phyloP scores from a whole-genome alignment of 2,329 filamentous ascomycete genomes.

The Nigrospora sphaerica region DNA sequence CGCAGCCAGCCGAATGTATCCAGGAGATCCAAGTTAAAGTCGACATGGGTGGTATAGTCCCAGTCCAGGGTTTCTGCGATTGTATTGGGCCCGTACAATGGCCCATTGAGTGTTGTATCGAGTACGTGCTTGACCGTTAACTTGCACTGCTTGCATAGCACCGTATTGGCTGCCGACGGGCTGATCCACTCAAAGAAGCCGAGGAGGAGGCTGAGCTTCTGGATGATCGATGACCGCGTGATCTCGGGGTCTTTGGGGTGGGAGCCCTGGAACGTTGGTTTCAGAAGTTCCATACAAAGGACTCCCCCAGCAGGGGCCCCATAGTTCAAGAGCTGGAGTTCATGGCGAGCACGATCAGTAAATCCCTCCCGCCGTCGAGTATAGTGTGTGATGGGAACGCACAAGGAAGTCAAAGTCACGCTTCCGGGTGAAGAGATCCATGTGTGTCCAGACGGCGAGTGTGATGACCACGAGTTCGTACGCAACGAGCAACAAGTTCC shows the following conservation, averaged over 20 bases:
- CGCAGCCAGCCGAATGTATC: conserved; percentile 42
- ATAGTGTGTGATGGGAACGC: conserved; percentile 7
- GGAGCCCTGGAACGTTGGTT: conserved; percentile 27
- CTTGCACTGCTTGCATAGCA: conserved; percentile 37
- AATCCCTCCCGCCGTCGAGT: no score
- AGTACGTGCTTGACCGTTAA: conserved; percentile 42
- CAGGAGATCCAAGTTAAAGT: conserved; percentile 40
- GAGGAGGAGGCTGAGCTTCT: conserved; percentile 42
- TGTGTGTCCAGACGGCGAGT: conserved; percentile 40
- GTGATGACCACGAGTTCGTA: conserved; percentile 40
- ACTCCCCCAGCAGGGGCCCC: conserved; percentile 42
- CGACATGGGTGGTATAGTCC: conserved; percentile 22
- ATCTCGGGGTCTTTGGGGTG: conserved; percentile 26
- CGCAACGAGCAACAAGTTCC: conserved; percentile 34
- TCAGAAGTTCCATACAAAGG: conserved; percentile 41
- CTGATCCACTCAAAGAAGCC: conserved; percentile 45
- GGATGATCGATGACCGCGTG: conserved; percentile 40
- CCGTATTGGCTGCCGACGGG: conserved; percentile 38
- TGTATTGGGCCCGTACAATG: conserved; percentile 11
- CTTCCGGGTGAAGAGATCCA: conserved; percentile 34
- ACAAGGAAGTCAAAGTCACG: conserved; percentile 44
- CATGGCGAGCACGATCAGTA: not conserved
- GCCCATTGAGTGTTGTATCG: conserved; percentile 38
- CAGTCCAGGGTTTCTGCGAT: conserved; percentile 25
- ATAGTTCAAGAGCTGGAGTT: conserved; percentile 36